Evolutionary conservation across 768 basidiomycete species (phyloP).

Genomic region (Scleroderma bovista): DNA sequence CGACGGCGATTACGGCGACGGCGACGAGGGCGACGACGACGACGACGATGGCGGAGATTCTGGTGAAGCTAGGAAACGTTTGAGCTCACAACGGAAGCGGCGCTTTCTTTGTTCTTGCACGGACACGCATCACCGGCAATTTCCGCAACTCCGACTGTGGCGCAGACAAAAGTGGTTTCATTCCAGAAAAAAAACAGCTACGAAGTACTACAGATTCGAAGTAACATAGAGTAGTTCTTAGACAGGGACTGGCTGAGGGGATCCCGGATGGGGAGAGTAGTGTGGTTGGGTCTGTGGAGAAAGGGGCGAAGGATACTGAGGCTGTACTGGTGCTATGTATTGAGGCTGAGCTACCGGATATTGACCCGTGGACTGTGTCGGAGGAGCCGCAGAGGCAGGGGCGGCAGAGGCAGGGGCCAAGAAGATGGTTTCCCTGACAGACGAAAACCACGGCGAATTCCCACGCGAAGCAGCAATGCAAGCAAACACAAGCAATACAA

Average conservation of each 20-base stretch:
- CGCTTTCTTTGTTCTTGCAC: conserved; percentile 2
- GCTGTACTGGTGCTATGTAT: conserved; percentile 1
- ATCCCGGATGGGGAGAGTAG: not conserved
- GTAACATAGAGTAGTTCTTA: not conserved
- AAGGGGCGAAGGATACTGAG: conserved; percentile 3
- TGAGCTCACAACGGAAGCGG: conserved; percentile 1
- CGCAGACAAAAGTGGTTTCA: not conserved
- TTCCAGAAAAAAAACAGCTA: not conserved
- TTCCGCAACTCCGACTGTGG: conserved; percentile 30
- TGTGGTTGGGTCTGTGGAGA: conserved; percentile 1
- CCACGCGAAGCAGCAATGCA: conserved; percentile 25
- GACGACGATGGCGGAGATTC: conserved; percentile 3
- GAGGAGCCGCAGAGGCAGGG: conserved; percentile 2
- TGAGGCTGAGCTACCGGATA: conserved; percentile 7
- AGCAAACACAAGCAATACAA: conserved; percentile 19
- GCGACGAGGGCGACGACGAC: conserved; percentile 6
- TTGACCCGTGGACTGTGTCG: conserved; percentile 12
- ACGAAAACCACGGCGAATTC: conserved; percentile 25
- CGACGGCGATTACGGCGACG: conserved; percentile 3
- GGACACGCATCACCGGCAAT: conserved; percentile 16
- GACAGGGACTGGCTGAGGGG: not conserved
- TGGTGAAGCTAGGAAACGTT: conserved; percentile 15
- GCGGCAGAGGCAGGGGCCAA: conserved; percentile 9
- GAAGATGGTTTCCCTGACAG: conserved; percentile 27
- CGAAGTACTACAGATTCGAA: not conserved